These are phyloP conservation scores for Rhynchosporium agropyri DNA, from an alignment of 2,329 filamentous ascomycete genomes.

Conservation along the genomic window DNA sequence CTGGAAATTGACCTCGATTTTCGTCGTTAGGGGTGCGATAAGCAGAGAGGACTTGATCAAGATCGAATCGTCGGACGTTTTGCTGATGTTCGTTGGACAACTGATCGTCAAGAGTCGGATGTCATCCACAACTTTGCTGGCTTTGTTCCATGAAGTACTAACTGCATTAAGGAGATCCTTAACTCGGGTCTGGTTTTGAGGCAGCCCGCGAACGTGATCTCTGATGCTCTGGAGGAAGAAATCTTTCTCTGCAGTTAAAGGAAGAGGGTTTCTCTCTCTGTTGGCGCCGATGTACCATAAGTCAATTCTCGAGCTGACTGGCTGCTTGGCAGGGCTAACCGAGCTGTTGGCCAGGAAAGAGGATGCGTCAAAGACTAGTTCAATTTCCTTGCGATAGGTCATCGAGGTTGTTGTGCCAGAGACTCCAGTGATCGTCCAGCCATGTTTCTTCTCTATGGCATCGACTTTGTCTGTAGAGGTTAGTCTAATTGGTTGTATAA, in stretches of 20 bases:
- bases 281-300: constrained; percentile 69
- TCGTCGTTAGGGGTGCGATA: constrained; percentile 66
- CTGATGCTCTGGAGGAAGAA: constrained; percentile 76
- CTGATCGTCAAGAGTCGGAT: constrained; percentile 63
- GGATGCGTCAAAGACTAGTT: constrained; percentile 70
- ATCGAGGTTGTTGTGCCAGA: constrained; percentile 67
- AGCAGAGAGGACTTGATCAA: constrained; percentile 64
- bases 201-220: constrained; percentile 64
- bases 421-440: constrained; percentile 73
- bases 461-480: constrained; percentile 60
- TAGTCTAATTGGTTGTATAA: constrained; percentile 44
- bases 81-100: constrained; percentile 65
- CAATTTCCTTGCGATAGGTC: constrained; percentile 71
- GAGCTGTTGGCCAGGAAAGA: constrained; percentile 53
- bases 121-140: constrained; percentile 59
- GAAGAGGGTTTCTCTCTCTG: constrained; percentile 54
- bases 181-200: constrained; percentile 59
- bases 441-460: constrained; percentile 64
- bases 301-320: constrained; percentile 60
- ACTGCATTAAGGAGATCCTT: constrained; percentile 62
- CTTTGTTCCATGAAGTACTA: constrained; percentile 66
- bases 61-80: constrained; percentile 66
- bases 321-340: constrained; percentile 26
- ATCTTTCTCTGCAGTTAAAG: constrained; percentile 66
- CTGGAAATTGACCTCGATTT: constrained; percentile 64